Evolutionary conservation across 371 early-diverging fungal genomes (phyloP).

Genomic region (Apophysomyces sp.): DNA sequence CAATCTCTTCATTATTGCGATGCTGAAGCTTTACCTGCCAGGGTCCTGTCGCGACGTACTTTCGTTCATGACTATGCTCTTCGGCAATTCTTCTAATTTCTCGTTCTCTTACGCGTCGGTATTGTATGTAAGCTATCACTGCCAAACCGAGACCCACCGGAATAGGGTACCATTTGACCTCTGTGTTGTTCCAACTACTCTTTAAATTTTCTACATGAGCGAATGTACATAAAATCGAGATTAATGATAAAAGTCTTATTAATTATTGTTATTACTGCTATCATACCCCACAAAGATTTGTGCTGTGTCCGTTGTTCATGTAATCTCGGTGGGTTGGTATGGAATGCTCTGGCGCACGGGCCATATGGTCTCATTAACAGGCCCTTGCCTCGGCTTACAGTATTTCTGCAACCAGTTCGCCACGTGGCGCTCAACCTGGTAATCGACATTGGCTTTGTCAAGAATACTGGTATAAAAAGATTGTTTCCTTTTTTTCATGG

Average conservation of each 20-base stretch:
- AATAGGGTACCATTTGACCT: slow-evolving; percentile 74
- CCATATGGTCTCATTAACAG: background rate
- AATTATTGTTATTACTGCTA: background rate
- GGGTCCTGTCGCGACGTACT: slow-evolving; percentile 70
- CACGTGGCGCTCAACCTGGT: background rate
- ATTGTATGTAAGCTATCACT: slow-evolving; percentile 71
- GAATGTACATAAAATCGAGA: background rate
- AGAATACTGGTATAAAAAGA: background rate
- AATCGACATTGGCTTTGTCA: background rate
- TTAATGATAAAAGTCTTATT: background rate
- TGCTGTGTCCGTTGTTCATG: background rate
- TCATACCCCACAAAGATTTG: background rate
- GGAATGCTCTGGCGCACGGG: background rate
- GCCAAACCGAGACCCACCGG: slow-evolving; percentile 80
- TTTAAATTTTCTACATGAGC: slow-evolving; percentile 21
- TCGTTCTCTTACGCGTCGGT: slow-evolving; percentile 45
- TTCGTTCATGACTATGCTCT: slow-evolving; percentile 19
- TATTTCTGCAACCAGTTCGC: background rate
- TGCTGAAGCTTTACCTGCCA: slow-evolving; percentile 69
- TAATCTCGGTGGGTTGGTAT: background rate
- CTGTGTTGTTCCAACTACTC: slow-evolving; percentile 56
- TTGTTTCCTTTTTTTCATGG: background rate
- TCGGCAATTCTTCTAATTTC: slow-evolving; percentile 27
- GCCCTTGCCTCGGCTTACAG: background rate
- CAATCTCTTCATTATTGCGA: background rate